phyloP scores from a whole-genome alignment of 1,139 yeast genomes.

The Pichia sp. region DNA sequence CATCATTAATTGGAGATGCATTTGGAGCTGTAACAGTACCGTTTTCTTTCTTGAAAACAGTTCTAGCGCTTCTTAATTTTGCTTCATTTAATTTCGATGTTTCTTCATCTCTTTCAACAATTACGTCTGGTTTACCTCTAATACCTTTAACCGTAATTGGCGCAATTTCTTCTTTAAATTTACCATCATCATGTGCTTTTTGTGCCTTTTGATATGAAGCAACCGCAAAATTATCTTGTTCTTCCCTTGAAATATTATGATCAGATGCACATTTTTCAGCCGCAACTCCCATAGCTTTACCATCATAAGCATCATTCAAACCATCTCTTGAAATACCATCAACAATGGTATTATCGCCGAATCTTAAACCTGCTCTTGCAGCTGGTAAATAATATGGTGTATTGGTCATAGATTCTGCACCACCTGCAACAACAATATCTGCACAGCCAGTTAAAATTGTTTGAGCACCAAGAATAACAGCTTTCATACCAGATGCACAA shows the following conservation, averaged over 20 bases:
- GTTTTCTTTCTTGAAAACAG: conserved; percentile 85
- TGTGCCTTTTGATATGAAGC: conserved; percentile 72
- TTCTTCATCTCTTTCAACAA: conserved; percentile 70
- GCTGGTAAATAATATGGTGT: conserved; percentile 88
- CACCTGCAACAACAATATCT: conserved; percentile 92
- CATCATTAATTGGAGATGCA: conserved; percentile 93
- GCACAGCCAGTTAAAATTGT: conserved; percentile 83
- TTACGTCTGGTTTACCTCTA: conserved; percentile 87
- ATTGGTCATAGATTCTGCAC: conserved; percentile 96
- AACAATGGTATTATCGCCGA: conserved; percentile 69
- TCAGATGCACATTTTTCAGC: conserved; percentile 94
- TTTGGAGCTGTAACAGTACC: conserved; percentile 97
- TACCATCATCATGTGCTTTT: conserved; percentile 70
- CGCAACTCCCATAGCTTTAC: conserved; percentile 88
- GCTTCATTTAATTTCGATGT: conserved; percentile 65
- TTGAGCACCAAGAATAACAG: conserved; percentile 87
- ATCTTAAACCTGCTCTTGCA: conserved; percentile 84
- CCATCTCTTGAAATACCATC: conserved; percentile 94
- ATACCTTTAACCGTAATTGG: conserved; percentile 84
- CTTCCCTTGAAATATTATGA: conserved; percentile 55
- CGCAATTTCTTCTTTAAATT: conserved; percentile 72
- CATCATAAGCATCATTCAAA: conserved; percentile 80
- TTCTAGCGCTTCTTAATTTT: conserved; percentile 73
- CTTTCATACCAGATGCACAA: conserved; percentile 95
- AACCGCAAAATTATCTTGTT: conserved; percentile 68